These are phyloP conservation scores for Arctostaphylos glauca DNA, from an alignment of 148 eudicot species.

Conservation along the genomic window DNA sequence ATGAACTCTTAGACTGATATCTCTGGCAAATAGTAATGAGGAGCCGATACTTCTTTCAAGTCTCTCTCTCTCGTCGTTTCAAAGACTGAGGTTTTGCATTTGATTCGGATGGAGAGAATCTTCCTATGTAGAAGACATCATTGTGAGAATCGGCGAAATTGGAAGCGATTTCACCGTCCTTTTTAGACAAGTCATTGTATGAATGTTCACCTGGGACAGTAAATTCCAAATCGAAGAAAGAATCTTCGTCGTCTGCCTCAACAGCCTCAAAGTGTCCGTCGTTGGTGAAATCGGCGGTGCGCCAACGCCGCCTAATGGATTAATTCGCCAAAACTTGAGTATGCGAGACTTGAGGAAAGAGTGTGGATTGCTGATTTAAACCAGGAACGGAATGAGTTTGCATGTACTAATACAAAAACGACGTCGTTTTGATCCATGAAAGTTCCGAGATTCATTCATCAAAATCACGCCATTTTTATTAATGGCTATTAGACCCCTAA, in stretches of 20 bases:
- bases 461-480: too few species aligned
- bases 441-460: too few species aligned
- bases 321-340: conserved; percentile 60
- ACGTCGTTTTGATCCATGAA: too few species aligned
- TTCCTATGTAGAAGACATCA: background rate
- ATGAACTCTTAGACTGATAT: too few species aligned
- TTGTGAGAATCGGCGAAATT: background rate
- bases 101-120: background rate
- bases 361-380: too few species aligned
- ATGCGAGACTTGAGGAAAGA: too few species aligned
- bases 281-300: background rate
- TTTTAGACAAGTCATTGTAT: background rate
- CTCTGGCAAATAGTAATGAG: too few species aligned
- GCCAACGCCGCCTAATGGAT: background rate
- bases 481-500: too few species aligned
- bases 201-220: background rate
- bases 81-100: background rate
- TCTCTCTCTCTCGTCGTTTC: too few species aligned
- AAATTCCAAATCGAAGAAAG: background rate
- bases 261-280: background rate
- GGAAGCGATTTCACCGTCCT: background rate
- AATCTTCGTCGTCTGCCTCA: background rate
- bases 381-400: too few species aligned
- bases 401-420: too few species aligned
- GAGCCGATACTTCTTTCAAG: too few species aligned